These are phyloP conservation scores for Ploettnerulaceae sp. DNA, from an alignment of 2,329 filamentous ascomycete genomes.

Conservation along the genomic window DNA sequence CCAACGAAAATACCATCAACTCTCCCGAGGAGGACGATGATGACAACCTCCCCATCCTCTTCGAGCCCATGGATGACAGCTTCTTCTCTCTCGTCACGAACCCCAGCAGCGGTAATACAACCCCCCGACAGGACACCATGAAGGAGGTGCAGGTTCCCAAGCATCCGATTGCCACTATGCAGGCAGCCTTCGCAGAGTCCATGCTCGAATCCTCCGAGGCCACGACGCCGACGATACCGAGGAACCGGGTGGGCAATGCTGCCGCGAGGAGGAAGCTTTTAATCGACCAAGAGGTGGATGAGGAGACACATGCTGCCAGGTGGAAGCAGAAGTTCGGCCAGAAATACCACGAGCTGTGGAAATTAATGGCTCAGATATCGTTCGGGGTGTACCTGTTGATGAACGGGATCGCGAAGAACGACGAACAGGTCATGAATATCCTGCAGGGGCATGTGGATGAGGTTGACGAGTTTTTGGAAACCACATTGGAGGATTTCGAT, in stretches of 20 bases:
- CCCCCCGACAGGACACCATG: constrained; percentile 23
- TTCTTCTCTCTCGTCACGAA: neutral
- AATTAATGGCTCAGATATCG: constrained; percentile 85
- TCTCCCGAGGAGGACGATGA: neutral
- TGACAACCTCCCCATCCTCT: constrained; percentile 3
- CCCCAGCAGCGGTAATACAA: constrained; percentile 10
- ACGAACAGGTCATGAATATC: constrained; percentile 81
- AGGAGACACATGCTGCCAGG: constrained; percentile 64
- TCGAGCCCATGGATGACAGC: neutral
- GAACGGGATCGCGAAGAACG: constrained; percentile 80
- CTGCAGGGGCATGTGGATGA: constrained; percentile 91
- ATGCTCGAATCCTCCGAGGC: constrained; percentile 64
- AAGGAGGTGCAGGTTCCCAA: constrained; percentile 38
- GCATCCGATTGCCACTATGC: constrained; percentile 73
- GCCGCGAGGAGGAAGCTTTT: constrained; percentile 60
- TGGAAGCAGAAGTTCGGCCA: constrained; percentile 76
- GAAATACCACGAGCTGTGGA: constrained; percentile 80
- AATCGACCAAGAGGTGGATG: constrained; percentile 62
- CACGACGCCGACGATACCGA: constrained; percentile 44
- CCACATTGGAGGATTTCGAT: constrained; percentile 78
- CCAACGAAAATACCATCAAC: neutral
- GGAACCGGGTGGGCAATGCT: constrained; percentile 50
- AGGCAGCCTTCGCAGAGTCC: constrained; percentile 78
- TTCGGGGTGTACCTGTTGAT: constrained; percentile 89
- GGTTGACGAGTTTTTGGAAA: constrained; percentile 84